Evolutionary conservation across 495 filamentous ascomycete genomes (phyloP), one percentile per base, ranked within the genome.

Genomic region (Neurospora cerealis): DNA sequence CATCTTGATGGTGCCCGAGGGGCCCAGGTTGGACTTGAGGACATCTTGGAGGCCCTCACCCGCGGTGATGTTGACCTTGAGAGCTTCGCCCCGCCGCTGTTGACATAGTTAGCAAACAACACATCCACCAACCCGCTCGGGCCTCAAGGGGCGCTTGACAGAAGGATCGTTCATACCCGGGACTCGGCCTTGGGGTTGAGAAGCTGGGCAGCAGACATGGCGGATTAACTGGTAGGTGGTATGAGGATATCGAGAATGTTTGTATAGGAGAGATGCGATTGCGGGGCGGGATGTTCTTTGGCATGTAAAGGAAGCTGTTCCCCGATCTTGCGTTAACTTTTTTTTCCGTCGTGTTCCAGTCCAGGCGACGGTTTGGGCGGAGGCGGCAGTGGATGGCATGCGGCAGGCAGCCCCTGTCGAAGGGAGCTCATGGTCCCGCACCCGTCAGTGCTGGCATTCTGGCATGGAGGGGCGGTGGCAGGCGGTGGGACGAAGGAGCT

Each of bases 151-250:
- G 54, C 24, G 54, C 54, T 66, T 34, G 54, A 66, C 54, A 46
- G 42, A n/a, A 70, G 32, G 15, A 71, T 17, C 4, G 13, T 73
- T 78, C 91, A 78, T 86, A 96, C 95, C 83, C 97, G 89, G 66
- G 94, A 97, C 86, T 99, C 96, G 78, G 96, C 96, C 85, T 98
- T 98, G 41, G 95, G 95, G 82, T 99, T 99, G 34, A 99, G 91
- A 78, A 99, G 89, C 87, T 98, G 95, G 71, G 96, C 94, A 74
- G 96, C 96, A 79, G 93, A 93, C 90, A 93, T 95, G 79, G 77
- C 86, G 70, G 72, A 11, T 69, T 72, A 75, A 69, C 19, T 40
- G 69, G 69, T 46, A 41, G 70, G 41, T 75, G 72, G 72, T 48
- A 34, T 5, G 54, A 34, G 54, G 54, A 66, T 66, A 34, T 66